Base-by-base conservation (phyloP, 164 flowering plant genomes). In the Houttuynia cordata region DNA sequence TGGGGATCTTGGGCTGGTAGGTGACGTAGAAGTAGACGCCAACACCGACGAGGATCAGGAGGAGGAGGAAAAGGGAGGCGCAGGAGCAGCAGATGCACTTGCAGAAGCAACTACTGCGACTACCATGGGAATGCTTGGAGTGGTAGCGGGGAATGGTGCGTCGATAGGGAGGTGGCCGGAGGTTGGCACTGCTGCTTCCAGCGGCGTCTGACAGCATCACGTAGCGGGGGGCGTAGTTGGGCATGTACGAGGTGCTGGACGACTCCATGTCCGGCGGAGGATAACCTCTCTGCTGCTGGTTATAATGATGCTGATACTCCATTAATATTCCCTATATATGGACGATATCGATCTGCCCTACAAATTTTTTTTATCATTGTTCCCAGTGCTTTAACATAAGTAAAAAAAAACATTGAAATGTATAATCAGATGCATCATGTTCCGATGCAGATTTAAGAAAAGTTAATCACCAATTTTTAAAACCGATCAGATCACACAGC, bases 121-220 rank as follows among this genome's bases (percentile, higher is more conserved):
- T 51, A 12, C 64, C 49, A 51, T 58, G 30, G 53, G 67, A 37
- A 22, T 52, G 13, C 40, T 47, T 40, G 57, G 72, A 57, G 8
- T 73, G 68, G 65, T 80, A 82, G 3, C 75, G 78, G 14, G 84
- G 88, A 53, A 76, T 47, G 60, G 72, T 78, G 15, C 78, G 81
- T n/a, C 82, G 69, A 23, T 80, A 71, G 1, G 86, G 86, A 0
- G 86, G 86, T 0, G 88, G 87, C 25, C 70, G 69, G 15, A 71
- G 63, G 68, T 62, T 24, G 4, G 58, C 50, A 7, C 63, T 60
- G 8, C 71, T 62, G 17, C 63, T 60, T 5, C 70, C 65, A 6
- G 42, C 47, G 8, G 47, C 57, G 24, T 69, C 73, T 1, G 60
- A 63, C 45, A 85, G 71, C 81, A 75, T 74, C 20, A 72, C 80